Conservation (phyloP, 345 rosid genomes). For the Eucalyptus virginea region DNA sequence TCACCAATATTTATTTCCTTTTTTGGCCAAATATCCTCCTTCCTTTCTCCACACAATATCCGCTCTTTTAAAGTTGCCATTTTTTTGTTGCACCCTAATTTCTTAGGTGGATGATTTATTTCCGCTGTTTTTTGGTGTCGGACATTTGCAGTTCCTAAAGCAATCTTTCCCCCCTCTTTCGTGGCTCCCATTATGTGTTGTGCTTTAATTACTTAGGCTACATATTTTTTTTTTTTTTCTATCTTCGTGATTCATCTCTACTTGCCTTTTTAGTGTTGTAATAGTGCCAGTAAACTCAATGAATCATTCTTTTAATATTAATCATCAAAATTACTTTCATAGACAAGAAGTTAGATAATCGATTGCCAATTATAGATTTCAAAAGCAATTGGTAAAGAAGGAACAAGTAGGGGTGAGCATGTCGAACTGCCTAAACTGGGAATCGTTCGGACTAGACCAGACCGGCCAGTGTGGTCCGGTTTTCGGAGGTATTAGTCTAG, state of each 20-base stretch:
- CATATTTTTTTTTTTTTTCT: background rate
- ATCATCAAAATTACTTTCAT: background rate
- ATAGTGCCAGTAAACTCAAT: background rate
- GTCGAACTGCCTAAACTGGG: fast-evolving
- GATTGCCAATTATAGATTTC: background rate
- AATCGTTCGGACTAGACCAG: no score
- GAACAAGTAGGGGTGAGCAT: no score
- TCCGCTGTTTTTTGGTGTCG: background rate
- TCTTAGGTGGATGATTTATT: background rate
- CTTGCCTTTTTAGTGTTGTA: background rate
- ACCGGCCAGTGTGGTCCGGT: fast-evolving
- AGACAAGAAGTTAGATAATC: background rate
- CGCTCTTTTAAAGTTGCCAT: background rate
- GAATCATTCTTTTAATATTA: background rate
- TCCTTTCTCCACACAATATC: background rate
- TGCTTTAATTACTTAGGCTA: background rate
- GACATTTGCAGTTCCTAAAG: background rate
- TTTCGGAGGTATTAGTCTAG: fast-evolving
- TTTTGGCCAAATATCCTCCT: background rate
- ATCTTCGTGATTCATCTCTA: background rate
- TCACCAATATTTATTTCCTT: background rate
- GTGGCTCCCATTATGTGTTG: background rate
- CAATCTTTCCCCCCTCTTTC: background rate
- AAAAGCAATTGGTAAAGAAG: no score
- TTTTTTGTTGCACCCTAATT: background rate